These are phyloP conservation scores for Aureobasidium musti DNA, from an alignment of 2,329 filamentous ascomycete species.

Conservation along the genomic window DNA sequence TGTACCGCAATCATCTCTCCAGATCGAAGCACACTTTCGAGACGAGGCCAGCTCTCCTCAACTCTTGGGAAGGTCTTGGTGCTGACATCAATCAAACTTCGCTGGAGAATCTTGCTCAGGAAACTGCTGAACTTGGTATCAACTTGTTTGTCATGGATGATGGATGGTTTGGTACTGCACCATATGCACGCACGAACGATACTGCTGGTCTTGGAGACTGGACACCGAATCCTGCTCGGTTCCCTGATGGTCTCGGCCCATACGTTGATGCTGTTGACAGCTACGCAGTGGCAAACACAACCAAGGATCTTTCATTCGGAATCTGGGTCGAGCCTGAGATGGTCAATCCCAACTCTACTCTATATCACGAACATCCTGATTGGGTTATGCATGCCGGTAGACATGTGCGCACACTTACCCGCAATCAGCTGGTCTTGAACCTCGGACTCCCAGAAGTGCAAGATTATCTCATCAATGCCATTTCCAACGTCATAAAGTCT, in stretches of 20 bases:
- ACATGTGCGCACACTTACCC: constrained; percentile 58
- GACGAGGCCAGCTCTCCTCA: constrained; percentile 59
- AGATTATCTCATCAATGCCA: constrained; percentile 60
- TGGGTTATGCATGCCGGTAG: constrained; percentile 62
- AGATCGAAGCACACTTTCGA: constrained; percentile 57
- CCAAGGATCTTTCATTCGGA: constrained; percentile 59
- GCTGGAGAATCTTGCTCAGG: constrained; percentile 57
- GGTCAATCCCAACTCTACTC: constrained; percentile 63
- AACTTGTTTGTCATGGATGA: constrained; percentile 67
- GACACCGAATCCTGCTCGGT: constrained; percentile 59
- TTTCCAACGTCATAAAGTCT: constrained; percentile 57
- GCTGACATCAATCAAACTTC: constrained; percentile 61
- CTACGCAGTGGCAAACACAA: constrained; percentile 52
- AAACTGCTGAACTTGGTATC: constrained; percentile 61
- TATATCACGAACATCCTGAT: constrained; percentile 64
- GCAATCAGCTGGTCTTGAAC: constrained; percentile 64
- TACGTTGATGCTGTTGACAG: constrained; percentile 56
- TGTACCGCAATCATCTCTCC: constrained; percentile 64
- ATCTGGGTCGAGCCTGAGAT: constrained; percentile 70
- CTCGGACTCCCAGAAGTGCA: constrained; percentile 63
- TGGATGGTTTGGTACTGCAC: constrained; percentile 64
- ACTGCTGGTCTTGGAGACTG: constrained; percentile 64
- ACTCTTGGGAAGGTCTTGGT: constrained; percentile 66
- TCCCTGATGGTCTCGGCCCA: constrained; percentile 58
- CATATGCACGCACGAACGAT: constrained; percentile 62